Conservation (phyloP, 1,284 basidiomycete genomes). For the Uromyces viciae-fabae region DNA sequence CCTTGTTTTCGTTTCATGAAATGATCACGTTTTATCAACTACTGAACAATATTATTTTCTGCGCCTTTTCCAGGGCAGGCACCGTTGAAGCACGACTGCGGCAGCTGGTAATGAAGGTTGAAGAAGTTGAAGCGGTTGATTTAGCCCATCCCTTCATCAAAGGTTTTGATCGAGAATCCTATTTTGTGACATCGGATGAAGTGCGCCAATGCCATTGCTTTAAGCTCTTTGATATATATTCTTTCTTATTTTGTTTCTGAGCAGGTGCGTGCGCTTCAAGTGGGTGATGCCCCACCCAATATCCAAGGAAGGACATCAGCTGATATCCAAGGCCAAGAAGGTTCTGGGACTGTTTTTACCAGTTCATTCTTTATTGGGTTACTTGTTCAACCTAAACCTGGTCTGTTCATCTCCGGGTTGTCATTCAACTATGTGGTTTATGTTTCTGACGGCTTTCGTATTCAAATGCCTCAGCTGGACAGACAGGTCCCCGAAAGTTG, state of each 20-base stretch:
- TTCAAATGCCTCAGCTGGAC: conserved; percentile 48
- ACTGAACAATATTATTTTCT: conserved; percentile 40
- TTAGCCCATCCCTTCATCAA: conserved; percentile 93
- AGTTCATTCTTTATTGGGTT: conserved; percentile 97
- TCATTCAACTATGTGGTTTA: conserved; percentile 49
- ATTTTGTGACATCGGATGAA: conserved; percentile 73
- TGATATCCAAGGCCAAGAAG: conserved; percentile 74
- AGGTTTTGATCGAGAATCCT: conserved; percentile 80
- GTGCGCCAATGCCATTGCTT: conserved; percentile 51
- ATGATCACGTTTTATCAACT: conserved; percentile 25
- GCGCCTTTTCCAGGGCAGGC: conserved; percentile 65
- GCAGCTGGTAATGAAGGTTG: conserved; percentile 94
- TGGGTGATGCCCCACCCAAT: conserved; percentile 73
- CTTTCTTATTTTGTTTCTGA: too few relatives aligned
- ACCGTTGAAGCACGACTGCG: conserved; percentile 96
- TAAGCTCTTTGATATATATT: not conserved
- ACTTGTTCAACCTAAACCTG: conserved; percentile 81
- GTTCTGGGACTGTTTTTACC: conserved; percentile 74
- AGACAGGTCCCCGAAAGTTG: conserved; percentile 61
- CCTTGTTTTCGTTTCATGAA: too few relatives aligned
- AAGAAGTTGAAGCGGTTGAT: conserved; percentile 84
- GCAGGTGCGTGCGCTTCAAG: conserved; percentile 84
- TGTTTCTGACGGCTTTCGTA: not conserved
- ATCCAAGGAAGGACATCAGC: conserved; percentile 71
- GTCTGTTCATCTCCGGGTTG: conserved; percentile 63